Base-by-base conservation (phyloP, 345 rosid species). In the Nephelium lappaceum region DNA sequence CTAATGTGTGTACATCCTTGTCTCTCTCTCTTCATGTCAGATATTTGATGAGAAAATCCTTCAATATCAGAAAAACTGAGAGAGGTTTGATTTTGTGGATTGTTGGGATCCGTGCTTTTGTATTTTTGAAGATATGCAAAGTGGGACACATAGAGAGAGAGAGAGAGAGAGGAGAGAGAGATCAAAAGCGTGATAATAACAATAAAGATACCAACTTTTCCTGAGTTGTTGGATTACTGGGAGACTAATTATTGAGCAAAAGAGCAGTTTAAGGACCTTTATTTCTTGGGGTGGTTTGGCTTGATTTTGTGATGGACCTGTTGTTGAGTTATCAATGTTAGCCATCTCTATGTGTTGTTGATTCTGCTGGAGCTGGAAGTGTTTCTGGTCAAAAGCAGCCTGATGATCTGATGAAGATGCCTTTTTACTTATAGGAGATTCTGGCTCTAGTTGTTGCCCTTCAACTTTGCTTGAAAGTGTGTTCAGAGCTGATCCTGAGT, bases 401-500 rank as follows among this genome's bases (percentile, higher is more conserved):
- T 85, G 88, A 75, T 80, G 82, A 76, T 83, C 84, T 11, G 86
- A 84, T 76, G 88, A 78, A 72, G 90, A 75, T 43, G 84, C 81
- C 63, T 89, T 93, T 78, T 78, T 88, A 80, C 93, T 91, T 62
- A 92, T 86, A 0, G 99, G 97, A 76, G 99, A 93, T 80, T 95
- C 99, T 23, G 93, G 88, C 53, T 90, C 93, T 8, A 80, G 70
- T 70, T 82, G 70, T 70, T 82, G 93, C 31, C 87, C 85, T 67
- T 93, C 97, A 70, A 85, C 89, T 84, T 89, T 88, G 85, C 95
- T 85, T 82, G 99, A 88, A 49, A 88, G 80, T 51, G 87, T 88
- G 85, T 92, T 92, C 57, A 85, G 72, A 19, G 89, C 99, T 74
- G 99, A 96, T 70, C 97, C 99, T 69, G 99, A 92, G 71, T 94